Evolutionary conservation across 257 asterid genomes (phyloP), one percentile per base, ranked within the genome.

Genomic region (Datura wrightii): DNA sequence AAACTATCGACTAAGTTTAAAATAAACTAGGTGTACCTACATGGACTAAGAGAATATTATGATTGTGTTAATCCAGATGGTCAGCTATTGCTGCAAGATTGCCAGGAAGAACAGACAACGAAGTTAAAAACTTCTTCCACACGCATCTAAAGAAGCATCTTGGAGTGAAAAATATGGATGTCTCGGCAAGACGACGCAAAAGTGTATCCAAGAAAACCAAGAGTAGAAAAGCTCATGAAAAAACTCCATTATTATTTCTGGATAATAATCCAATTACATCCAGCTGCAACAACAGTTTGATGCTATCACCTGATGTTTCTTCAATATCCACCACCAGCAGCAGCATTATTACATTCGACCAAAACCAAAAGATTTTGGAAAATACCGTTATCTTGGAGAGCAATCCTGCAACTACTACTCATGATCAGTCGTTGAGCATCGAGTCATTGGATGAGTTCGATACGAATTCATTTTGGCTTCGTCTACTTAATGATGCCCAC

Each of bases 41-140:
- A 24, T 24, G 0, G 31, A 24, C 10, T 65, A 34, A 66, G 0
- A 37, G 6, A 8, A 15, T 1, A 44, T 24, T 24, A 24, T 24
- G 31, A 24, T 24, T 24, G 31, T 55, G 5, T 41, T 16, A 41
- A 42, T 18, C 0, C 16, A 83, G 85, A 44, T 83, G 85, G 85
- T 31, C 85, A 4, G 5, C 46, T 5, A 83, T 83, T n/a, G 85
- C 85, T 10, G 71, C 14, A 55, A 53, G 8, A n/a, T 53, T 83
- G 50, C 59, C 59, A 0, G 71, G 85, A 55, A 19, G 85, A 24
- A 83, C 71, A 9, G 85, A 83, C 34, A 69, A 83, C 10, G 85
- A 71, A 13, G 63, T 83, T 9, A 83, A 83, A 34, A 83, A 70
- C 79, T 83, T 83, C 34, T 83, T 58, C 54, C 48, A 83, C 70